Base-by-base conservation (phyloP, 2,329 filamentous ascomycete genomes). In the Aureobasidium subglaciale region DNA sequence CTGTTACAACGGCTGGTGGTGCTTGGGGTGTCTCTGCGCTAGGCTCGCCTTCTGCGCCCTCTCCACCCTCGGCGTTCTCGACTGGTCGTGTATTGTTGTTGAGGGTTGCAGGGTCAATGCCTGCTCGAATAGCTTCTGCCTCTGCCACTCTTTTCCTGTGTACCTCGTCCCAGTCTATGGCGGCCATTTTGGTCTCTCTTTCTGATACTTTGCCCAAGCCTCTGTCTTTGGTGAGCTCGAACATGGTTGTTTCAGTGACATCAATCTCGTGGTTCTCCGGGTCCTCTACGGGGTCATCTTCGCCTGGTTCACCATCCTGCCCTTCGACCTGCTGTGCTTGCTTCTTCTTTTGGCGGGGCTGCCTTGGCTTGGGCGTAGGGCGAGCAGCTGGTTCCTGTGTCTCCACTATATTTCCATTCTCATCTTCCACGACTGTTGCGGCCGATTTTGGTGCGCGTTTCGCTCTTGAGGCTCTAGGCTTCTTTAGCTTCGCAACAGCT, bases 131-230 rank as follows among this genome's bases (percentile, higher is more conserved):
- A 22, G 64, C 59, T 34, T 70, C 67, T 54, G 70, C 69, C 53
- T 68, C 71, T 56, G 67, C 67, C 42, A 65, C 65, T 37, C 71
- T 67, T 58, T 73, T 67, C n/a, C 58, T 63, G 24, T 63, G 70
- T 59, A 79, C 73, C 59, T 79, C 73, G 41, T 75, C 72, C 71
- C 78, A 75, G 60, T 88, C 80, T 40, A 88, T 82, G 61, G 84
- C 78, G 38, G 83, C 81, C 63, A 93, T 84, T 64, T 87, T 83
- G 63, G 84, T 82, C 62, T 90, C 87, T 3, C 85, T 80, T 63
- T 84, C 85, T 56, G 89, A 91, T 58, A 86, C 84, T 67, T 87
- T 88, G 56, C 88, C 88, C 52, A 67, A 59, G 10, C 58, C 55
- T 15, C 59, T 60, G 64, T 89, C 86, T 59, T 79, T 81, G 48